Conservation (phyloP, 441 rosid genomes). For the Kokia cookei region DNA sequence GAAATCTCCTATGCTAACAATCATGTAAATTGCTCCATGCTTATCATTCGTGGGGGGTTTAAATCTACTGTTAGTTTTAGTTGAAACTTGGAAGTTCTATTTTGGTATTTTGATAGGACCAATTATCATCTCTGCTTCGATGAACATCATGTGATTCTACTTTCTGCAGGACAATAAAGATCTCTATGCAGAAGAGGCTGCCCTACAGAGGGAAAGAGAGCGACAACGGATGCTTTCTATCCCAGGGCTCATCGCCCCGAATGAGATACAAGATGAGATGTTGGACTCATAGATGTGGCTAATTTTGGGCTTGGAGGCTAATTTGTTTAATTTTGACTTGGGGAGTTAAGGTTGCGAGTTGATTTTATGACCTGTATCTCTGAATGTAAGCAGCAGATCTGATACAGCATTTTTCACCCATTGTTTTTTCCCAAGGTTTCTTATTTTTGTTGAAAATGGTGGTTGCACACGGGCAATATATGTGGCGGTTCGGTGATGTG, state of each 20-base stretch:
- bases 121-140: not conserved
- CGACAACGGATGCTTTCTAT: constrained; percentile 92
- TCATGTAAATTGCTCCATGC: not conserved
- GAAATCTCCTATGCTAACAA: not conserved
- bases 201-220: constrained; percentile 86
- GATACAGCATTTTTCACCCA: constrained; percentile 22
- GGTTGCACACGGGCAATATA: constrained; percentile 1
- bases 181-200: constrained; percentile 96
- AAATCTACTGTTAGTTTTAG: not conserved
- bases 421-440: constrained; percentile 20
- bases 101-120: not conserved
- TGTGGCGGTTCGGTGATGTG: constrained; percentile 29
- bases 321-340: constrained; percentile 19
- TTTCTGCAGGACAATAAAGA: constrained; percentile 90
- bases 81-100: not conserved
- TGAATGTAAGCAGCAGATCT: constrained; percentile 26
- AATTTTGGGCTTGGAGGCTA: constrained; percentile 20
- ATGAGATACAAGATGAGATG: constrained; percentile 99
- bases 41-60: not conserved
- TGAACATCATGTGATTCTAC: not conserved
- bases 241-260: constrained; percentile 97
- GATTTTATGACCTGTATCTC: constrained; percentile 14
- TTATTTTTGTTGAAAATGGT: constrained; percentile 15
- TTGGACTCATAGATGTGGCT: constrained; percentile 58
- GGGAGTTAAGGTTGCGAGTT: constrained; percentile 20